A percentile compares a stretch with the other conserved stretches of the same genome.
Conservation (phyloP, 2,329 filamentous ascomycete genomes). For the Claviceps cyperi region DNA sequence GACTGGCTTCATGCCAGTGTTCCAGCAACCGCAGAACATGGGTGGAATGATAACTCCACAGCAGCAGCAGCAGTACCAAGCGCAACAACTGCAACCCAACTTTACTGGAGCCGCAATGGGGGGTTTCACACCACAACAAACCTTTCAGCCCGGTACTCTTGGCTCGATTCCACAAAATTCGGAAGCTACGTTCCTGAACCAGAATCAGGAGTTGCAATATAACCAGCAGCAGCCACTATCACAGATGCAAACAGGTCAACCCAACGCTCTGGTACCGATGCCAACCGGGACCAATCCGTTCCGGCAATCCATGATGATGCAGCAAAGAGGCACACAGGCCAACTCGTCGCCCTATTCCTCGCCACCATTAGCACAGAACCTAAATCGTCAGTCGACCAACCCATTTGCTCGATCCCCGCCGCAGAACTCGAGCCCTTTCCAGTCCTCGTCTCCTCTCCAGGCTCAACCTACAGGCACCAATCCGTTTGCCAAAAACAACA, state of each 20-base stretch:
- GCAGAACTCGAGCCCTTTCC: slow-evolving; percentile 19
- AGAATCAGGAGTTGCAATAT: slow-evolving; percentile 11
- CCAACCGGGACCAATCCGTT: slow-evolving; percentile 68
- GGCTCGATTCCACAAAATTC: slow-evolving; percentile 45
- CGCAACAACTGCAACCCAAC: slow-evolving; percentile 28
- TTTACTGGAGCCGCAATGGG: slow-evolving; percentile 68
- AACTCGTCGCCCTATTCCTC: slow-evolving; percentile 19
- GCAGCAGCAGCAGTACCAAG: slow-evolving; percentile 12
- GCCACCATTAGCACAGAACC: slow-evolving; percentile 27
- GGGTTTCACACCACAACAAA: slow-evolving; percentile 56
- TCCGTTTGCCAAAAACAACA: slow-evolving; percentile 38
- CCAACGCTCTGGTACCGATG: slow-evolving; percentile 27
- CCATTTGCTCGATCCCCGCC: slow-evolving; percentile 62
- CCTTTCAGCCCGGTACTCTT: slow-evolving; percentile 38
- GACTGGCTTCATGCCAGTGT: slow-evolving; percentile 14
- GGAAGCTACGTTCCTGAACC: slow-evolving; percentile 33
- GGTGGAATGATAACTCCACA: slow-evolving; percentile 13
- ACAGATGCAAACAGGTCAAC: slow-evolving; percentile 20
- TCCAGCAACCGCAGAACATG: slow-evolving; percentile 16
- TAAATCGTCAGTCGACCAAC: slow-evolving; percentile 59
- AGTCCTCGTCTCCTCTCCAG: slow-evolving; percentile 24
- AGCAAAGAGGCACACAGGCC: slow-evolving; percentile 33
- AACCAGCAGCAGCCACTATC: slow-evolving; percentile 12
- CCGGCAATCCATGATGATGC: slow-evolving; percentile 72
- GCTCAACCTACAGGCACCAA: slow-evolving; percentile 42